Evolutionary conservation across 208 protist species (phyloP), one percentile per base, ranked within the genome.

Genomic region (Leishmania braziliensis): DNA sequence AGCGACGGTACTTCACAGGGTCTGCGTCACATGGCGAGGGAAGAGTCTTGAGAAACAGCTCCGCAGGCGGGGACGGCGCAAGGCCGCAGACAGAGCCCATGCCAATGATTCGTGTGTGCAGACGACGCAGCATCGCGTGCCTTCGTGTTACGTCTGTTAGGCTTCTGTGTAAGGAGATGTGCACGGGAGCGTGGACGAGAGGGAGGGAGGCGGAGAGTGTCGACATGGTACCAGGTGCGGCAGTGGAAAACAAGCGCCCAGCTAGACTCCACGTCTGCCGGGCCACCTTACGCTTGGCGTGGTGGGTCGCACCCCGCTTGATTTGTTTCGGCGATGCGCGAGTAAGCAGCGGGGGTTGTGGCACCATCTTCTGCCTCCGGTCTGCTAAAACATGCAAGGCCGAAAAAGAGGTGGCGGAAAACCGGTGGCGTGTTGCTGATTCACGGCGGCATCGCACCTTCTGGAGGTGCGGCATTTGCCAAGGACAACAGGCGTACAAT

Each of bases 1-100:
- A 95, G 5, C 92, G 90, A 6, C 16, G 53, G 79, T 91, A 94
- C 82, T 93, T 93, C 9, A 36, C 69, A 8, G 84, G 54, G 80
- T 95, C 86, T 8, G 90, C 83, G 63, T 95, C 90, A 14, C 46
- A 46, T 6, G 92, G 92, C 23, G 92, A 90, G n/a, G 92, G 92
- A 36, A 96, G 90, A 2, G 85, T 89, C 73, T 93, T 96, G 62
- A 96, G 85, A 77, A 96, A 93, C 43, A 96, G 84, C 75, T 96
- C 92, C 16, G 90, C 87, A 0, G 86, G 86, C 8, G 92, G 87
- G 4, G 90, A 92, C 26, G 89, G 85, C 23, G 88, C 56, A 36
- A 89, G 72, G 70, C 92, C 89, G 81, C 92, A 94, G 43, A 96
- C 68, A 36, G 89, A 83, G 73, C 92, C 92, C 88, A 91, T 88